A percentile compares a stretch with the other conserved stretches of the same genome.
Conservation (phyloP, 371 early-diverging fungal species). For the Mucor irregularis region DNA sequence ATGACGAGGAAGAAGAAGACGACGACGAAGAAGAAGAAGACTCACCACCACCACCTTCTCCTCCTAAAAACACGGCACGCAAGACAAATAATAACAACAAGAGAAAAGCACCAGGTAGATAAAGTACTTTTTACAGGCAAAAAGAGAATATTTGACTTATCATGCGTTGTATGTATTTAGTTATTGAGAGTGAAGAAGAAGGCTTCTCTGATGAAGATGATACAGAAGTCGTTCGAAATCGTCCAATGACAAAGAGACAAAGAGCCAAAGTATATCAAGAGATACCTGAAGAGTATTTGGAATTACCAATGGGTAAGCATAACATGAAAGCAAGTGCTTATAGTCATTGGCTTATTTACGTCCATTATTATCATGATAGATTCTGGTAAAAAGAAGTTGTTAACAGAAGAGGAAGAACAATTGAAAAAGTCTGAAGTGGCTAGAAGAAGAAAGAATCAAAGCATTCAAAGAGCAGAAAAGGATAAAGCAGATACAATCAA, state of each 20-base stretch:
- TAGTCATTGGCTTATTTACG: no score
- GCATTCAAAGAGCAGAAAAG: conserved; percentile 74
- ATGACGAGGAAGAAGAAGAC: conserved; percentile 33
- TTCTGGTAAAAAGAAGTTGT: conserved; percentile 58
- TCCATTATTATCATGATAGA: no score
- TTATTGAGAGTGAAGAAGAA: conserved; percentile 25
- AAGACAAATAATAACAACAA: conserved; percentile 8
- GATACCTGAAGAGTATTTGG: conserved; percentile 60
- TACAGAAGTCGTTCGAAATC: conserved; percentile 48
- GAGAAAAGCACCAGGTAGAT: conserved; percentile 32
- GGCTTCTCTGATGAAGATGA: conserved; percentile 42
- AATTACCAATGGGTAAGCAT: conserved; percentile 64
- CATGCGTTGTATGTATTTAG: background rate
- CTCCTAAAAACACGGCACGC: background rate
- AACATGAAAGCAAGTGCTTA: no score
- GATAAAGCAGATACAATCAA: conserved; percentile 79
- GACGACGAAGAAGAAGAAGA: conserved; percentile 37
- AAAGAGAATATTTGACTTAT: background rate
- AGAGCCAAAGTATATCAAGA: conserved; percentile 63
- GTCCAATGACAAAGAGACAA: conserved; percentile 72
- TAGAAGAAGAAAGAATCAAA: conserved; percentile 76
- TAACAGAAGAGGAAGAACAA: conserved; percentile 71
- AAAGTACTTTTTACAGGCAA: background rate
- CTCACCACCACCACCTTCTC: conserved; percentile 23
- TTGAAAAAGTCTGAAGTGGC: conserved; percentile 73